Base-by-base conservation (phyloP, 768 basidiomycete species). In the Suillus decipiens region DNA sequence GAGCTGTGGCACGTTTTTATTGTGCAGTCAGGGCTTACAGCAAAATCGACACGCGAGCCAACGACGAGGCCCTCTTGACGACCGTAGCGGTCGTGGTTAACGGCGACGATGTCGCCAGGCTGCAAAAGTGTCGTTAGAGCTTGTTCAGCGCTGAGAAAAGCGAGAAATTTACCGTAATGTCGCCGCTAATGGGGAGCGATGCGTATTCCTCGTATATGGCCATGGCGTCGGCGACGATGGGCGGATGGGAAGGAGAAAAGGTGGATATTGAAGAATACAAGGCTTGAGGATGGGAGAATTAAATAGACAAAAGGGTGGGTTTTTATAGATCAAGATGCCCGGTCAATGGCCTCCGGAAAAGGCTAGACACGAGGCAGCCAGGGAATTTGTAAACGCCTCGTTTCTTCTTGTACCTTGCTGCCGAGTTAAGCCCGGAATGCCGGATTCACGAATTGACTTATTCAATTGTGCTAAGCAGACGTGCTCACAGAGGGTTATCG, bases 61-160 rank as follows among this genome's bases (percentile, higher is more conserved):
- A 93, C 78, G 67, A 94, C 92, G 62, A 93, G 83, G 59, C 93
- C 93, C 72, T 95, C 92, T 70, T 82, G 85, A 66, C 84, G 81
- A 68, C 88, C 89, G 63, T 82, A 81, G 36, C 75, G 59, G 43
- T 85, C 85, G 71, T 90, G 83, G 70, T 86, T 82, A 70, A 93
- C 88, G 61, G 89, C 81, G 75, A 94, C 92, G 71, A 93, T 81
- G 74, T 94, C 92, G 64, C 92, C 92, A 60, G 90, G 84, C 89
- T 92, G 62, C 28, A 51, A 36, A 48, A 51, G 60, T 14, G 58
- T 57, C 51, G 47, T 19, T 45, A 55, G 55, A 12, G 19, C 33
- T 71, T 9, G 64, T 57, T 43, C 33, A 19, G 51, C 39, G 34
- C 50, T 41, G 4, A 2, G 33, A 33, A 11, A 59, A 37, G 61